Evolutionary conservation across 441 rosid species (phyloP), one percentile per base, ranked within the genome.

Genomic region (Brassica hybrid): DNA sequence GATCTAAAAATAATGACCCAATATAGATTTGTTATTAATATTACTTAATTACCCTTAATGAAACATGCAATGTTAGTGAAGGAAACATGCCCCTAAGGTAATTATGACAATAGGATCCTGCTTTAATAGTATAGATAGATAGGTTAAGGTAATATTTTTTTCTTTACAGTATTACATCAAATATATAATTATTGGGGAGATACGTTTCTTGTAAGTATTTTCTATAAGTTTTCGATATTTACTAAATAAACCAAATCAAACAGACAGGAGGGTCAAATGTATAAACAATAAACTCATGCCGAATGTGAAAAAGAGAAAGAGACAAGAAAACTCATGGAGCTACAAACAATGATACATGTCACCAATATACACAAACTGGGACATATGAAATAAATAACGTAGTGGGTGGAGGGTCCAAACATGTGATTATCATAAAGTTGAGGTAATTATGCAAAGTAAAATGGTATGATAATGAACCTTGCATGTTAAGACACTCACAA

Each of bases 331-430:
- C 30, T 58, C 73, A 72, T 63, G 74, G 30, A 50, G 5, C 66
- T 68, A 67, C 50, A 63, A 68, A 63, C 72, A 69, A 74, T 74
- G 72, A 80, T 75, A 66, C 41, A 75, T 64, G 63, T 75, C 76
- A 74, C 71, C 75, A 69, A 69, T 79, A 74, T n/a, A 63, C 23
- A 23, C 34, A 56, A 63, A 67, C 61, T 18, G n/a, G 60, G 1
- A 65, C 69, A 73, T 25, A n/a, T 27, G 72, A 69, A 74, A 69
- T 25, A 18, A 62, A 56, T 69, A 69, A 68, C 14, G 5, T 60
- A 81, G 84, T 88, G 84, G 75, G 69, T 75, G 84, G 87, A 81
- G 85, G 94, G 86, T 64, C 88, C 87, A 43, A 80, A 77, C 45
- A 74, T 72, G 83, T 75, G 74, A 71, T 71, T 65, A 80, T 75